Base-by-base conservation (phyloP, 805 yeast genomes). In the Barnettozyma sucrosica region DNA sequence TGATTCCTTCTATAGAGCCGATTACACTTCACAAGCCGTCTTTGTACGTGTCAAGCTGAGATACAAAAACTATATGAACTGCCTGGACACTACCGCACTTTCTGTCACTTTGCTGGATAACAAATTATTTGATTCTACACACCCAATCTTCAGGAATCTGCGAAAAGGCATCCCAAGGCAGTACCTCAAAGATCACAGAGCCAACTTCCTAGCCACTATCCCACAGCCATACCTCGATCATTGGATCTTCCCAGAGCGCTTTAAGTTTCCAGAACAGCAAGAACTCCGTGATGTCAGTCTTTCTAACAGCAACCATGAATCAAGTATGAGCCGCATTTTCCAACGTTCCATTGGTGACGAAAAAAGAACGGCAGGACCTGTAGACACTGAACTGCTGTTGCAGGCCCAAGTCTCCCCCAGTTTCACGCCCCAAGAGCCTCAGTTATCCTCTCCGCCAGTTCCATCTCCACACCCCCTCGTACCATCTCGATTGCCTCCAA, bases 1-100 rank as follows among this genome's bases (percentile, higher is more conserved):
- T 20, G 19, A 16, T 7, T 26, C 20, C 20, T 21, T 21, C 10
- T 16, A 18, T 13, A 18, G 13, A 3, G 20, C 30, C 9, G 40
- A 43, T 9, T 21, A 26, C 8, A 23, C 36, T 9, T 19, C 43
- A 9, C 13, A 46, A 7, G 58, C 44, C 4, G 19, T 56, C 2
- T 53, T 55, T 28, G 40, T 51, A 10, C 43, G 37, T 18, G 39
- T 49, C 16, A 30, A 45, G 11, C 19, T 47, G 7, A 53, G 43
- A 24, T 14, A 53, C 20, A 55, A 51, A 16, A 14, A 23, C 11
- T 53, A 41, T 19, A 24, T 37, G 13, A 25, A 28, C 14, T 16
- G 18, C 1, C n/a, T 55, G 14, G 55, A 50, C n/a, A 50, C 54
- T 3, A n/a, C 37, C 1, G 44, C 36, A 2, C 36, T n/a, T 13